phyloP scores from a whole-genome alignment of 2,329 filamentous ascomycete species.

The Pseudogymnoascus sp. region DNA sequence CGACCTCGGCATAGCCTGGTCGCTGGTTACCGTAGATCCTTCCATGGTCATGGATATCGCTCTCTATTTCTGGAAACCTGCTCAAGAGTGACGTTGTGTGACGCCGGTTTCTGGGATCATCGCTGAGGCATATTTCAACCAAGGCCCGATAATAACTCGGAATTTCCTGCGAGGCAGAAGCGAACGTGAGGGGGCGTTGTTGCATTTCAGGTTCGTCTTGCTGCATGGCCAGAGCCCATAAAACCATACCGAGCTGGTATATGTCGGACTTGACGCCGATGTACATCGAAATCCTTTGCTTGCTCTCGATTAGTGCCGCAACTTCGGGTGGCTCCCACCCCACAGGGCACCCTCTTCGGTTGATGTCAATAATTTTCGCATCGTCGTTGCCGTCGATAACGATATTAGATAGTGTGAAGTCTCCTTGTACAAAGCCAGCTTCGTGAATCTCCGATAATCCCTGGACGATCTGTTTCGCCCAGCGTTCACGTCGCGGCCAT shows the following conservation, averaged over 20 bases:
- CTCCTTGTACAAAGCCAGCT: conserved; percentile 91
- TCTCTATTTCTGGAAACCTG: conserved; percentile 51
- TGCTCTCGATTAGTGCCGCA: conserved; percentile 73
- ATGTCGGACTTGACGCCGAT: conserved; percentile 97
- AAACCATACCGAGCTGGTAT: conserved; percentile 92
- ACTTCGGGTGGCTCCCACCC: conserved; percentile 97
- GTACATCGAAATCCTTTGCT: conserved; percentile 89
- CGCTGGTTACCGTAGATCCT: background rate
- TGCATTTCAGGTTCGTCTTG: conserved; percentile 84
- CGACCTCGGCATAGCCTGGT: background rate
- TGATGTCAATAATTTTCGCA: conserved; percentile 97
- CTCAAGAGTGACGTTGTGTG: conserved; percentile 66
- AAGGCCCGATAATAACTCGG: conserved; percentile 74
- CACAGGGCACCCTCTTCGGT: conserved; percentile 90
- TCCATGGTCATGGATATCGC: background rate
- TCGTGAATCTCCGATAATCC: conserved; percentile 92
- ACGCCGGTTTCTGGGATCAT: conserved; percentile 63
- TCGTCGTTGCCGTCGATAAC: conserved; percentile 79
- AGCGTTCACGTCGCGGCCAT: conserved; percentile 72
- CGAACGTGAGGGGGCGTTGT: conserved; percentile 58
- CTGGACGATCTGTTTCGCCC: conserved; percentile 85
- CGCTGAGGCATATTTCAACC: conserved; percentile 69
- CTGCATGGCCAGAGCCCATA: conserved; percentile 84
- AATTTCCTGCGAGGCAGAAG: conserved; percentile 48
- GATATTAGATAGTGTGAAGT: conserved; percentile 96